Conservation (phyloP, 2,329 filamentous ascomycete genomes). For the Cladosporium cucumerinum region DNA sequence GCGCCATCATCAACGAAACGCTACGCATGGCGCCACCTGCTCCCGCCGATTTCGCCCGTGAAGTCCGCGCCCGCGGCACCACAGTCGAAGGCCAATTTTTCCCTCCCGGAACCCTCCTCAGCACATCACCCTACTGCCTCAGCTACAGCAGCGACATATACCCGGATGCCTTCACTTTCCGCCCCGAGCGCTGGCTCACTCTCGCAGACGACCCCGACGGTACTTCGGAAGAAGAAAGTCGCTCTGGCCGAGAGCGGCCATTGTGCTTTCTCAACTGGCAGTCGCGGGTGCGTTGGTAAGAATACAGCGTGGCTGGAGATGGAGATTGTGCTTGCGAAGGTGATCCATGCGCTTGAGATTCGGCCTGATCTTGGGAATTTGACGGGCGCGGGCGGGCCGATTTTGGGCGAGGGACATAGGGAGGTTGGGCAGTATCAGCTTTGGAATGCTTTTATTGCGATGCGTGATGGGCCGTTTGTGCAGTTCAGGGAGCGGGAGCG, state of each 20-base stretch:
- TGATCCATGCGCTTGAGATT: constrained; percentile 19
- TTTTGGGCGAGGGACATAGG: constrained; percentile 6
- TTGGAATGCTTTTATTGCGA: constrained; percentile 22
- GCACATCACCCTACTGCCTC: constrained; percentile 30
- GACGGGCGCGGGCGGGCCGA: constrained; percentile 16
- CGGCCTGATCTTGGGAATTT: constrained; percentile 15
- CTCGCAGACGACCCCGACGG: constrained; percentile 7
- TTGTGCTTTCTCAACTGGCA: constrained; percentile 69
- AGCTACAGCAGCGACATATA: constrained; percentile 34
- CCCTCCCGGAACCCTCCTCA: constrained; percentile 25
- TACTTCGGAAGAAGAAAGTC: constrained; percentile 12
- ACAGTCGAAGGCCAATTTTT: constrained; percentile 34
- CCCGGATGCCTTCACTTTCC: constrained; percentile 29
- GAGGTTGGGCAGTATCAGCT: constrained; percentile 21
- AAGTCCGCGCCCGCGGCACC: constrained; percentile 27
- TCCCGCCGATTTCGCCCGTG: constrained; percentile 31
- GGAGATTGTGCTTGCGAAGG: constrained; percentile 21
- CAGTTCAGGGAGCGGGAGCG: constrained; percentile 14
- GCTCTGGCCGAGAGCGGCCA: constrained; percentile 62
- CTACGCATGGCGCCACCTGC: constrained; percentile 45
- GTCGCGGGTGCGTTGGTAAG: constrained; percentile 69
- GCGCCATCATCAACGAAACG: constrained; percentile 45
- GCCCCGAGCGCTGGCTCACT: constrained; percentile 33
- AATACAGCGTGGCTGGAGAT: constrained; percentile 23
- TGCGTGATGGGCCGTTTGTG: constrained; percentile 24